Evolutionary conservation across 805 yeast species (phyloP), one percentile per base, ranked within the genome.

Genomic region (Lachancea thermotolerans): DNA sequence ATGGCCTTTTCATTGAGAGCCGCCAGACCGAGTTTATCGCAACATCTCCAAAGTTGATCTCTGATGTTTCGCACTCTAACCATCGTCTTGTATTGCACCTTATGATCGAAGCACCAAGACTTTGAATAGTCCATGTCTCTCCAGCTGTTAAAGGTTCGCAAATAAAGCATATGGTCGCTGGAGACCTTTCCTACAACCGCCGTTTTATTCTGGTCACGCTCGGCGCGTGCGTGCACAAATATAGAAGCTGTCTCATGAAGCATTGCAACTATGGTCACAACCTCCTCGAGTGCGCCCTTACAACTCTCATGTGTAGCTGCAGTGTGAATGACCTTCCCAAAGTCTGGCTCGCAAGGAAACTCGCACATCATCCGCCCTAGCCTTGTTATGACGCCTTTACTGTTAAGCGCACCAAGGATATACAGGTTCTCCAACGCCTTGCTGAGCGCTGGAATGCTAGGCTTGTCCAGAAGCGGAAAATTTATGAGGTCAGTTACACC

Each of bases 381-480:
- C 39, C 76, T 70, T 0, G 98, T 91, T 34, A 93, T 67, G 41
- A 77, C 72, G 0, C 98, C 99, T 45, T 75, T 74, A 9, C 82
- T 79, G 53, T 85, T 88, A 44, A 93, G 66, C 0, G 97, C 98
- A 0, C 95, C 95, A 8, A 93, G 64, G 0, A 90, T 81, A 61
- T 87, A 91, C n/a, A 93, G 67, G 41, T 85, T 74, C 49, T 88
- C 93, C 32, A 91, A 66, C 0, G 96, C 82, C 44, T 81, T 79
- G 11, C 85, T 75, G 53, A 95, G 67, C 0, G 93, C 70, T 28
- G 79, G 81, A 2, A 81, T 68, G 2, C 86, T 77, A 1, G 99
- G 99, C 7, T 87, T 79, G 58, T 93, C 99, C 81, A 93, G 76
- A 56, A 93, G 88, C 44, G 91, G 96, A 60, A 93, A 90, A 45